Base-by-base conservation (phyloP, 2,329 filamentous ascomycete species). In the Exophiala sp. region DNA sequence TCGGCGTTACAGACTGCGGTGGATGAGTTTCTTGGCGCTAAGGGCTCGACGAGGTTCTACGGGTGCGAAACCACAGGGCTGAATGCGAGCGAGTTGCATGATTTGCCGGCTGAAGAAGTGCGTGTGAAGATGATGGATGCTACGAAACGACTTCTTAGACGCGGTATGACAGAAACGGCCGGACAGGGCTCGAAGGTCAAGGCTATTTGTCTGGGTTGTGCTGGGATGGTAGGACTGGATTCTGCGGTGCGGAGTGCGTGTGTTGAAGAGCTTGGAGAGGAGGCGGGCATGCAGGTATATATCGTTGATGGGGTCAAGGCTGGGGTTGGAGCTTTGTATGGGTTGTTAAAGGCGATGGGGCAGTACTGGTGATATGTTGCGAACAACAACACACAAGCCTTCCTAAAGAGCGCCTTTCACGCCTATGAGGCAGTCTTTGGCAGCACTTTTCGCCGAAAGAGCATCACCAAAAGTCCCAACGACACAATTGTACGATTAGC, bases 221-320 rank as follows among this genome's bases (percentile, higher is more conserved):
- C 89, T 2, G 91, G 91, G 0, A 96, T 96, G 91, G 85, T 86
- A 1, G 91, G 91, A 0, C 79, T 96, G 72, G 87, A 94, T 63
- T 77, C 83, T 38, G 86, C 86, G 54, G 90, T 96, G 36, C 79
- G 86, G 33, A 78, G 81, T 40, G 86, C 86, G 1, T 87, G 88
- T 34, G 65, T 80, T 0, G 83, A 87, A 54, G 76, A 81, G 46
- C 77, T 86, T 52, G 87, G 87, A 1, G 69, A 77, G n/a, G 71
- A 78, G 9, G 75, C 77, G 42, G 87, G 81, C 0, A 71, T 75
- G 50, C 73, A 75, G 21, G 74, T 95, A 3, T 81, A 80, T 64
- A 84, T 96, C 57, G 75, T 96, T 5, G 91, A 96, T 69, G 91
- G 90, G 0, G 85, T 91, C 35, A 83, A 84, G 68, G 86, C 61